phyloP scores from a whole-genome alignment of 176 grass and related monocot genomes.

The Paspalum notatum region DNA sequence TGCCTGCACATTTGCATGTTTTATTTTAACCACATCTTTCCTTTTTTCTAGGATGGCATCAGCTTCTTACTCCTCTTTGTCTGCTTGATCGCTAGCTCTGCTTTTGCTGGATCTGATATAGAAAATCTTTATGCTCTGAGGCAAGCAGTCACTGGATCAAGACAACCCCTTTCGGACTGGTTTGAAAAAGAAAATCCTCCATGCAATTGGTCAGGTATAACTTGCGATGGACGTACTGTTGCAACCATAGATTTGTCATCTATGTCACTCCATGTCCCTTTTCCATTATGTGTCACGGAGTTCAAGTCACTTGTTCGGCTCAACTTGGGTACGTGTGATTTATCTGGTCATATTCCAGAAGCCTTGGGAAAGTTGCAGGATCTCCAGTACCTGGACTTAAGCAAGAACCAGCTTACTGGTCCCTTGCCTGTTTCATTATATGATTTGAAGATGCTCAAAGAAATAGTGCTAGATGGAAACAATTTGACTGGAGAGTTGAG shows the following conservation, averaged over 20 bases:
- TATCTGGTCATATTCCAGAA: constrained; percentile 55
- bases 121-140: constrained; percentile 55
- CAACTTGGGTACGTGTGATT: constrained; percentile 49
- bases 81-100: constrained; percentile 31
- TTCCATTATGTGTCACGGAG: constrained; percentile 51
- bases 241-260: constrained; percentile 62
- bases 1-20: neutral
- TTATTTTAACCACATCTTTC: neutral
- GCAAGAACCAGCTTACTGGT: constrained; percentile 58
- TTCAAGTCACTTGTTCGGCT: constrained; percentile 57
- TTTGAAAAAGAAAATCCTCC: constrained; percentile 58
- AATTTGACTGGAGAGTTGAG: constrained; percentile 53
- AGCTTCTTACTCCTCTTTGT: constrained; percentile 41
- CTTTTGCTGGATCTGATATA: constrained; percentile 43
- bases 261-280: constrained; percentile 38
- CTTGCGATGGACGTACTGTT: constrained; percentile 41
- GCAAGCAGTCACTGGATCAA: constrained; percentile 38
- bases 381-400: constrained; percentile 72
- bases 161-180: constrained; percentile 50
- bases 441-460: constrained; percentile 55
- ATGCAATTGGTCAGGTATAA: constrained; percentile 70
- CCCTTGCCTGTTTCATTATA: constrained; percentile 52
- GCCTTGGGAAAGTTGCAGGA: constrained; percentile 47
- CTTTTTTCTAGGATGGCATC: constrained; percentile 25
- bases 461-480: constrained; percentile 63